These are phyloP conservation scores for Annona cherimola DNA, from an alignment of 164 flowering plant genomes.

Conservation along the genomic window DNA sequence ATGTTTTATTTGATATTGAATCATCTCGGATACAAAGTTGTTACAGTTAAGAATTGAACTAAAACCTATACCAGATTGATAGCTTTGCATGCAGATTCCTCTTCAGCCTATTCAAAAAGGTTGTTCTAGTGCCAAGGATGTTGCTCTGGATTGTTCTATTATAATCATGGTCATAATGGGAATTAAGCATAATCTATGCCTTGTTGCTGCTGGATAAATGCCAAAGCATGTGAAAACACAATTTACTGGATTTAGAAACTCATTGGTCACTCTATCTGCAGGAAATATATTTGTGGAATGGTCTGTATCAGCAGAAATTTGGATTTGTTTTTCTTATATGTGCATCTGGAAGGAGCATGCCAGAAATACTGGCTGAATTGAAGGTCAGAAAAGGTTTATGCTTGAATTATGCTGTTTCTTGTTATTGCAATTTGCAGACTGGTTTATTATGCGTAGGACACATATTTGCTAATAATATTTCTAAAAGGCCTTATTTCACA, in stretches of 20 bases:
- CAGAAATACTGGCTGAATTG: constrained; percentile 73
- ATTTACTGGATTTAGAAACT: neutral
- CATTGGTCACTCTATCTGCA: constrained; percentile 23
- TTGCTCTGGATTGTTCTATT: no score
- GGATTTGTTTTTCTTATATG: constrained; percentile 87
- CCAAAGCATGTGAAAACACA: neutral
- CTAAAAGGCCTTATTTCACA: neutral
- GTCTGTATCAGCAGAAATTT: constrained; percentile 61
- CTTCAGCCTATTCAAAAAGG: no score
- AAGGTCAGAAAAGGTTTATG: constrained; percentile 40
- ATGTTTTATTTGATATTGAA: no score
- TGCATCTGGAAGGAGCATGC: constrained; percentile 82
- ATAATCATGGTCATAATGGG: neutral
- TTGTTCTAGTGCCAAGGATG: no score
- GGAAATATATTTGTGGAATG: constrained; percentile 83
- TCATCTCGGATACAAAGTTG: no score
- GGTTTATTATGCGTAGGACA: neutral
- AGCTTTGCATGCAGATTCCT: no score
- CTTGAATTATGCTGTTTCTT: neutral
- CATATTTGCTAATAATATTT: neutral
- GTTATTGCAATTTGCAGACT: neutral
- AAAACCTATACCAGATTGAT: no score
- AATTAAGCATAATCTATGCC: neutral
- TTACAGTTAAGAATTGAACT: no score
- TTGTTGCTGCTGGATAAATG: neutral